A percentile compares a stretch with the other conserved stretches of the same genome.
phyloP scores from a whole-genome alignment of 805 yeast genomes.

The Torulaspora delbrueckii region DNA sequence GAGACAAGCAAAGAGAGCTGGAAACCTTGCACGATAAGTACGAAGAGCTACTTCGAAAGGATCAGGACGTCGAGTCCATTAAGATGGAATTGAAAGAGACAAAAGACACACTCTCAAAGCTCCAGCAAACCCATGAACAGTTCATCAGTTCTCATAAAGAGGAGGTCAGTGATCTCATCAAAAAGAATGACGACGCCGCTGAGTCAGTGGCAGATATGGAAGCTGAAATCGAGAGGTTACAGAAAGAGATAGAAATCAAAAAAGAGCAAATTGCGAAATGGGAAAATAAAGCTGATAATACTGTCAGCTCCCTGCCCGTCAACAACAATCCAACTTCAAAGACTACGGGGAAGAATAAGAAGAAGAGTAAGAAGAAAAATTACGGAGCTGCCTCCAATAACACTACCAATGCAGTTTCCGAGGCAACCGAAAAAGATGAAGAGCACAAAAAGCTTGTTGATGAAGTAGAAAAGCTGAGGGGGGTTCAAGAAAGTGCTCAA shows the following conservation, averaged over 20 bases:
- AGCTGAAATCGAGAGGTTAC: conserved; percentile 1
- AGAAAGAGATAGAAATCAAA: conserved; percentile 2
- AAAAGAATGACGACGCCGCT: conserved; percentile 1
- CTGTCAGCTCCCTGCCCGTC: neutral
- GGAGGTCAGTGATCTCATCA: conserved; percentile 1
- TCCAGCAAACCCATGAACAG: neutral
- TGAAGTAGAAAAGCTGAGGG: conserved; percentile 17
- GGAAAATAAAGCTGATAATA: neutral
- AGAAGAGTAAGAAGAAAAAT: conserved; percentile 8
- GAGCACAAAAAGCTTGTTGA: conserved; percentile 11
- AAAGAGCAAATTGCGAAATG: conserved; percentile 1
- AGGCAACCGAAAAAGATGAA: conserved; percentile 4
- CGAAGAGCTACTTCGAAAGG: neutral
- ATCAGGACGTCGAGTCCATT: neutral
- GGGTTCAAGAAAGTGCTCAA: conserved; percentile 10
- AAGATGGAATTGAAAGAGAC: conserved; percentile 1
- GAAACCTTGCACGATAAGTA: conserved; percentile 4
- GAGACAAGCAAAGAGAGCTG: conserved; percentile 5
- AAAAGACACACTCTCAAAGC: neutral
- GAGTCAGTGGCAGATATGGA: neutral
- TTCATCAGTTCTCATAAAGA: neutral
- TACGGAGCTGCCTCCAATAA: neutral
- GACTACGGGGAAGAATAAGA: conserved; percentile 5
- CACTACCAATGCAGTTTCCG: neutral
- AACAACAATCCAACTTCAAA: neutral